phyloP scores from a whole-genome alignment of 2,329 filamentous ascomycete species.

The Septoria petroselini region DNA sequence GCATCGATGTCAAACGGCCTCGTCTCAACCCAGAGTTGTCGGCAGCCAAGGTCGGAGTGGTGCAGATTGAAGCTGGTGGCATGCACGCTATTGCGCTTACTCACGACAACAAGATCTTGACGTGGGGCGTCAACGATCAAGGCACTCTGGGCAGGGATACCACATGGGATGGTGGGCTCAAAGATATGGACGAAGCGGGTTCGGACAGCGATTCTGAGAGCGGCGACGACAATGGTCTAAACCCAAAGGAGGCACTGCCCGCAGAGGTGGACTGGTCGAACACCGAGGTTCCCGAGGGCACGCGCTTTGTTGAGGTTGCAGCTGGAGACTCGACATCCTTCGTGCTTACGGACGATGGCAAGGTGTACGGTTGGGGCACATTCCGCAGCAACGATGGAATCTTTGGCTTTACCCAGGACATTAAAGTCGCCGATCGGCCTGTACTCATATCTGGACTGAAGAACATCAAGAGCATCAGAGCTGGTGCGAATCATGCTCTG shows the following conservation, averaged over 20 bases:
- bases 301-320: slow-evolving; percentile 64
- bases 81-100: slow-evolving; percentile 80
- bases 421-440: slow-evolving; percentile 53
- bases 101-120: slow-evolving; percentile 74
- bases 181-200: slow-evolving; percentile 53
- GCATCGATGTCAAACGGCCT: slow-evolving; percentile 71
- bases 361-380: slow-evolving; percentile 80
- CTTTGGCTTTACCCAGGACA: slow-evolving; percentile 59
- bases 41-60: slow-evolving; percentile 60
- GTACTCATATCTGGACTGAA: slow-evolving; percentile 60
- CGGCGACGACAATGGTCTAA: slow-evolving; percentile 61
- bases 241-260: slow-evolving; percentile 69
- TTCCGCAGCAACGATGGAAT: slow-evolving; percentile 69
- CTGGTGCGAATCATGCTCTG: slow-evolving; percentile 68
- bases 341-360: slow-evolving; percentile 69
- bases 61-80: slow-evolving; percentile 73
- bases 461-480: slow-evolving; percentile 62
- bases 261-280: slow-evolving; percentile 37
- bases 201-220: slow-evolving; percentile 56
- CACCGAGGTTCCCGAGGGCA: slow-evolving; percentile 51
- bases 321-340: slow-evolving; percentile 75
- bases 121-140: slow-evolving; percentile 86
- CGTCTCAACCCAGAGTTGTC: slow-evolving; percentile 63
- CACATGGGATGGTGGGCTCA: slow-evolving; percentile 61
- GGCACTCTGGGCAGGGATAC: slow-evolving; percentile 76